Evolutionary conservation across 805 yeast genomes (phyloP), one percentile per base, ranked within the genome.

Genomic region (Candida tallmaniae): DNA sequence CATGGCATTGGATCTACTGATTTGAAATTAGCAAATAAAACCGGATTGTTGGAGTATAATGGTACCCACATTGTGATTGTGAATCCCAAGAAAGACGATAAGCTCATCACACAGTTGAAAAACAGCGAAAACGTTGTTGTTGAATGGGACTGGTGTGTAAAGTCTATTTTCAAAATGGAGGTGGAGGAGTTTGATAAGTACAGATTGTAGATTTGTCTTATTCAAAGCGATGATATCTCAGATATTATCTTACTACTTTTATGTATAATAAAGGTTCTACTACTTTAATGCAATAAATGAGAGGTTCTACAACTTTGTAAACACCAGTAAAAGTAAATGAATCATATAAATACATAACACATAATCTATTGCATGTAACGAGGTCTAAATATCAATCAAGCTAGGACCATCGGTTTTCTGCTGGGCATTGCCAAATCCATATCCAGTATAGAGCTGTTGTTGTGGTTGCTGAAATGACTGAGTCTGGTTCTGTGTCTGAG

Each of bases 381-480:
- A 26, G 12, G 10, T 25, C 45, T 44, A 68, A 39, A 68, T 68
- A 48, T 68, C 74, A 48, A 68, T 68, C 54, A 68, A 65, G 44
- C 72, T 67, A 6, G 70, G 71, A 21, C 68, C 70, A 39, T 63
- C 70, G 15, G 47, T 47, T 34, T 53, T 51, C 33, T 54, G 58
- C 40, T 87, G 53, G 14, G 65, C 86, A 47, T 88, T 89, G 31
- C 97, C 97, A 60, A 89, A 89, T 1, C 97, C 97, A 53, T 78
- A 88, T 2, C 97, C 97, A 2, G 97, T 89, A 51, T 83, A 80
- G 3, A 93, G 79, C 25, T 41, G 44, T 7, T 6, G 12, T 23
- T 23, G 26, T 9, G 18, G 29, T 6, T 16, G 20, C 20, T 27
- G 29, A 6, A 14, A 20, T 16, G 7, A 11, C 32, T 41, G 44